A percentile compares a stretch with the other conserved stretches of the same genome.
Conservation (phyloP, 2,329 filamentous ascomycete species). For the Fusarium pseudonygamai region DNA sequence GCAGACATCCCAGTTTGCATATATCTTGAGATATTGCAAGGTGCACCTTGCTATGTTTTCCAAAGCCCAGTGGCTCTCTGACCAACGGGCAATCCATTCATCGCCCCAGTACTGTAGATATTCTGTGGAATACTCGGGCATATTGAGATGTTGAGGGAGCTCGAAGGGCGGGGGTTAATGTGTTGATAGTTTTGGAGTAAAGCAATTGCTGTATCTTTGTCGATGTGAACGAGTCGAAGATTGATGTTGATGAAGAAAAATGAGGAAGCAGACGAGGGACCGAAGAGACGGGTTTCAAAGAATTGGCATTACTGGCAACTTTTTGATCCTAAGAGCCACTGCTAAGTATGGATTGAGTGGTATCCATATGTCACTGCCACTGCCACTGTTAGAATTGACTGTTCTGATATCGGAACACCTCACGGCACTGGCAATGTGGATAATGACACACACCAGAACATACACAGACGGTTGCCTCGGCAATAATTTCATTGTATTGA, state of each 20-base stretch:
- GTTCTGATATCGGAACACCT: not conserved
- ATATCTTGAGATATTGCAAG: not conserved
- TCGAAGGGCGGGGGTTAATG: not conserved
- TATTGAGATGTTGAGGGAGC: not conserved
- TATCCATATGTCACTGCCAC: not conserved
- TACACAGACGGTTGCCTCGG: not conserved
- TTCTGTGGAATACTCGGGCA: not conserved
- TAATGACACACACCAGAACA: not conserved
- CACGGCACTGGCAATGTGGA: not conserved
- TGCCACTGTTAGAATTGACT: not conserved
- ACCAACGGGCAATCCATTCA: not conserved
- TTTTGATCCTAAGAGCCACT: not conserved
- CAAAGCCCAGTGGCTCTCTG: not conserved
- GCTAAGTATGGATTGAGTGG: not conserved
- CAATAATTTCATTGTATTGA: not conserved
- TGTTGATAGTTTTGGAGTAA: not conserved
- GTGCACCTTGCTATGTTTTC: not conserved
- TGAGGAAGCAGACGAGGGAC: not conserved
- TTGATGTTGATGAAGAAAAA: not conserved
- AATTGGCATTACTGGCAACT: not conserved
- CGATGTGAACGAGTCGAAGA: not conserved
- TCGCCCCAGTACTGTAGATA: not conserved
- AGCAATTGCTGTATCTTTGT: not conserved
- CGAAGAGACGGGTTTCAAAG: not conserved
- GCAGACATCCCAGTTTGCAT: not conserved